phyloP scores from a whole-genome alignment of 768 basidiomycete species.

The Piloderma croceum region DNA sequence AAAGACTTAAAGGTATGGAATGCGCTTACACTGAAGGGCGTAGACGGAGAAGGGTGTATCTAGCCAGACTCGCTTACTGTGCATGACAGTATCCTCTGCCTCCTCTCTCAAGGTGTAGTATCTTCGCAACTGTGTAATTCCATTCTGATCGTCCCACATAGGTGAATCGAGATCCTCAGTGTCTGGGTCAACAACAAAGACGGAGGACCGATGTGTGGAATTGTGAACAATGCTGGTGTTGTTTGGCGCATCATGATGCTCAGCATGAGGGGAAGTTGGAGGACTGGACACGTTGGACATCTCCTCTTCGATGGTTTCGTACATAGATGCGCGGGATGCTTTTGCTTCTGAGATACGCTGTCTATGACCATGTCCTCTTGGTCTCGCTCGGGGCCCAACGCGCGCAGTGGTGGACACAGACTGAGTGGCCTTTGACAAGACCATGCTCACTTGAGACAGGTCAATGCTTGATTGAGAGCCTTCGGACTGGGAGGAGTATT shows the following conservation, averaged over 20 bases:
- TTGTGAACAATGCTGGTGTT: no score
- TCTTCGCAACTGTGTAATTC: constrained; percentile 55
- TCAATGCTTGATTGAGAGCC: constrained; percentile 79
- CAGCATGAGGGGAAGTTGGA: constrained; percentile 18
- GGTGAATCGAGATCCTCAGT: constrained; percentile 28
- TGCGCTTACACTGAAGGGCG: constrained; percentile 61
- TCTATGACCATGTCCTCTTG: constrained; percentile 63
- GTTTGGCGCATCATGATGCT: constrained; percentile 4
- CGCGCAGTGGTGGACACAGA: constrained; percentile 41
- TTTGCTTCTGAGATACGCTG: constrained; percentile 63
- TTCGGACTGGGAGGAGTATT: constrained; percentile 62
- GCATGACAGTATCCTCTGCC: constrained; percentile 56
- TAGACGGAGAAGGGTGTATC: constrained; percentile 75
- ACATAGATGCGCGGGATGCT: constrained; percentile 61
- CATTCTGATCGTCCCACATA: constrained; percentile 65
- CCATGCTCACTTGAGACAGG: constrained; percentile 50
- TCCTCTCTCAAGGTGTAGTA: constrained; percentile 69
- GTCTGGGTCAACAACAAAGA: constrained; percentile 52
- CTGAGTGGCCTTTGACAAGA: constrained; percentile 51
- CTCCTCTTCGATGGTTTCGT: constrained; percentile 80
- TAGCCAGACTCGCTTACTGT: constrained; percentile 59
- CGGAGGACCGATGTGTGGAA: constrained; percentile 34
- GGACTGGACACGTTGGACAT: constrained; percentile 26
- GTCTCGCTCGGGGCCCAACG: constrained; percentile 42
- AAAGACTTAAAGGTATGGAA: not conserved